Conservation (phyloP, 441 rosid genomes). For the Euphorbia schlechtendalii region DNA sequence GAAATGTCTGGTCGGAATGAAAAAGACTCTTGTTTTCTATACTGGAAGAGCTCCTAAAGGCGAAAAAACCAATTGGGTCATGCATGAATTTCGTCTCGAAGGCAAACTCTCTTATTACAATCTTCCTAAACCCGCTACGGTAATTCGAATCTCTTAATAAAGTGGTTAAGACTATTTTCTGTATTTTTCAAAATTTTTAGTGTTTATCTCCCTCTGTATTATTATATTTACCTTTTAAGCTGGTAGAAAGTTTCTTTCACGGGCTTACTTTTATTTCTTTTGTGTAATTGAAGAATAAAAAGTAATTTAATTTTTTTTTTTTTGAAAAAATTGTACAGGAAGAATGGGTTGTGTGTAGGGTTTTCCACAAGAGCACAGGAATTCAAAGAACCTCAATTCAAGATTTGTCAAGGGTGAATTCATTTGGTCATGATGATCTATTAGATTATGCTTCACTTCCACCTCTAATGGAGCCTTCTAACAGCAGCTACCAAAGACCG, state of each 20-base stretch:
- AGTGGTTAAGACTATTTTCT: too few species aligned
- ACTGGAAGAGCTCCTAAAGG: slow-evolving; percentile 41
- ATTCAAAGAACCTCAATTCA: slow-evolving; percentile 43
- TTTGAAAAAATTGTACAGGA: slow-evolving; percentile 46
- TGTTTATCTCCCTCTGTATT: slow-evolving; percentile 8
- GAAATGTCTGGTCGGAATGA: slow-evolving; percentile 35
- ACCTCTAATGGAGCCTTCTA: slow-evolving; percentile 55
- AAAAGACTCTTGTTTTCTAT: slow-evolving; percentile 45
- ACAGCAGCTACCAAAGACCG: not conserved
- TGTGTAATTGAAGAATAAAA: slow-evolving; percentile 26
- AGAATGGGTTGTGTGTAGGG: slow-evolving; percentile 97
- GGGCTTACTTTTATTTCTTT: slow-evolving; percentile 20
- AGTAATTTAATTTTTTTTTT: not conserved
- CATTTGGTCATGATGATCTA: slow-evolving; percentile 32
- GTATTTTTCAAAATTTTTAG: not conserved
- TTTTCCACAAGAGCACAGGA: slow-evolving; percentile 72
- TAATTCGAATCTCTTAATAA: too few species aligned
- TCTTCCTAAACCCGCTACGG: slow-evolving; percentile 66
- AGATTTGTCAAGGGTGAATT: slow-evolving; percentile 40
- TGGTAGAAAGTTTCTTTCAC: slow-evolving; percentile 35
- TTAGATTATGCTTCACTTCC: slow-evolving; percentile 63
- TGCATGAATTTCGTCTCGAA: slow-evolving; percentile 94
- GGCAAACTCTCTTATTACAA: slow-evolving; percentile 74
- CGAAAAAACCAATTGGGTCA: slow-evolving; percentile 92
- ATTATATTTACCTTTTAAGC: too few species aligned